Conservation (phyloP, 2,329 filamentous ascomycete genomes). For the Claviceps pusilla region DNA sequence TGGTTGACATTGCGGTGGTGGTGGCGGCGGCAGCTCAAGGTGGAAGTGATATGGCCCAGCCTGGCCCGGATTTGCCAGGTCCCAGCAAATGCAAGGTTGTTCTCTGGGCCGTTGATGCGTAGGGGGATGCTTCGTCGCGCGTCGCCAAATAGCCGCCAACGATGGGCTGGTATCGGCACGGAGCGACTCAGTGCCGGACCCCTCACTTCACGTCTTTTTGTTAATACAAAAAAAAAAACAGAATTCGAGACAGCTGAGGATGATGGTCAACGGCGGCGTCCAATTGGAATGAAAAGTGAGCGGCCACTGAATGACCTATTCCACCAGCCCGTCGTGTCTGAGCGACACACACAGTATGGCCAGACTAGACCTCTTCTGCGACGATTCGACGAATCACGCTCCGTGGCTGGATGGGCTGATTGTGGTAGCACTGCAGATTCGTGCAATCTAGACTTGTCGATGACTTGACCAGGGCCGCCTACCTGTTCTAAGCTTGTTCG, state of each 20-base stretch:
- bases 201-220: not conserved
- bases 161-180: not conserved
- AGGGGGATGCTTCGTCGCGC: conserved; percentile 6
- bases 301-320: not conserved
- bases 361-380: not conserved
- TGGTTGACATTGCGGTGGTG: conserved; percentile 34
- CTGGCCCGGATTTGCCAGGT: not conserved
- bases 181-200: not conserved
- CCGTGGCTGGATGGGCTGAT: not conserved
- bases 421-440: not conserved
- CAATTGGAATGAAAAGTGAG: not conserved
- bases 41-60: not conserved
- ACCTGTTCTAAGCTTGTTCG: not conserved
- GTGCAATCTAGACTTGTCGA: not conserved
- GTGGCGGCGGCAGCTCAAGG: not conserved
- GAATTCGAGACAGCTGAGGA: not conserved
- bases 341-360: not conserved
- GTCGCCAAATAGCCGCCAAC: conserved; percentile 4
- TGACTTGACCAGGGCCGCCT: not conserved
- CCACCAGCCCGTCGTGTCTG: not conserved
- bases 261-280: not conserved
- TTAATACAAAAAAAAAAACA: not conserved
- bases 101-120: not conserved
- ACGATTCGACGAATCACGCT: not conserved
- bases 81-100: not conserved